These are phyloP conservation scores for Elaphomyces granulatus DNA, from an alignment of 495 filamentous ascomycete species.

Conservation along the genomic window DNA sequence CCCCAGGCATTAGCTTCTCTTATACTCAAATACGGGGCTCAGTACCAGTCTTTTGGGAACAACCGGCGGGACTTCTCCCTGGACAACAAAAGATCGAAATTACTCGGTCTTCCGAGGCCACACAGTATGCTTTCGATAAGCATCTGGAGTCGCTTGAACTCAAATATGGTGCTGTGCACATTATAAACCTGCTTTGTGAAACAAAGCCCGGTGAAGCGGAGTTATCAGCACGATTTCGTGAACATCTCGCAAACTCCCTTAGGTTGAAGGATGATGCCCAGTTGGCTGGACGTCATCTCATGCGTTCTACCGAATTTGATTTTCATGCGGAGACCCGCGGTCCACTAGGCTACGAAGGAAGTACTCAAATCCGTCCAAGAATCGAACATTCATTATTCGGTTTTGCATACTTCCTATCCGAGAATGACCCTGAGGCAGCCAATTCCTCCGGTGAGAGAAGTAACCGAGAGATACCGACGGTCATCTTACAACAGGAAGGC, in stretches of 20 bases:
- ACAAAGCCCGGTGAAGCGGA: conserved; percentile 73
- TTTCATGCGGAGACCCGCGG: conserved; percentile 91
- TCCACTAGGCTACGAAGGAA: conserved; percentile 75
- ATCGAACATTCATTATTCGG: conserved; percentile 64
- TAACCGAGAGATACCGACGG: conserved; percentile 19
- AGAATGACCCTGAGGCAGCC: conserved; percentile 31
- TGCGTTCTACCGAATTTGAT: conserved; percentile 75
- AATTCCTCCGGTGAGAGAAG: conserved; percentile 12
- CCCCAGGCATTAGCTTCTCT: conserved; percentile 65
- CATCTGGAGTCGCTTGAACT: conserved; percentile 75
- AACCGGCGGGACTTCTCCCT: conserved; percentile 71
- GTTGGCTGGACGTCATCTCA: conserved; percentile 49
- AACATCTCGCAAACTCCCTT: conserved; percentile 42
- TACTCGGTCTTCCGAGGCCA: conserved; percentile 78
- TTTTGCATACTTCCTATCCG: conserved; percentile 83
- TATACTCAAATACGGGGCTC: conserved; percentile 88
- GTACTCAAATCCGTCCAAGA: conserved; percentile 56
- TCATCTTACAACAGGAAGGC: conserved; percentile 80
- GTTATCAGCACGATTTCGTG: conserved; percentile 59
- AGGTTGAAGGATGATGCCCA: neutral
- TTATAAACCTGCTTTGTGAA: conserved; percentile 83
- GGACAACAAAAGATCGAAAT: conserved; percentile 91
- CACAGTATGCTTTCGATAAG: conserved; percentile 87
- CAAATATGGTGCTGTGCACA: conserved; percentile 76
- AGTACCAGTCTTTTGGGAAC: conserved; percentile 96